These are phyloP conservation scores for Cladosporium sp. DNA, from an alignment of 2,329 filamentous ascomycete genomes.

Conservation along the genomic window DNA sequence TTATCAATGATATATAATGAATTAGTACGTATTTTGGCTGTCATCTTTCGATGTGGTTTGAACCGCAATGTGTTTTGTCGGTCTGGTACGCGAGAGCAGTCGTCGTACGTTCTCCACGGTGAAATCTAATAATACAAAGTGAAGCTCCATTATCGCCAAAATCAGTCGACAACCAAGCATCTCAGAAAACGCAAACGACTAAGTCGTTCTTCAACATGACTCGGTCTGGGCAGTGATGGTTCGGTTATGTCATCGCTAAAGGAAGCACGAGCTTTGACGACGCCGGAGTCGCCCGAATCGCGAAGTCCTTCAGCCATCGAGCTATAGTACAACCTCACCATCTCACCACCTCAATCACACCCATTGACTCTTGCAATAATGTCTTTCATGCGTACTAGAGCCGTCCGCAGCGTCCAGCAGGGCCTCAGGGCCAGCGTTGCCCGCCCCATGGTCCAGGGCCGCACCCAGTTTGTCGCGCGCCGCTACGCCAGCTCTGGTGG, in stretches of 20 bases:
- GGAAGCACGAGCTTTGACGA: no score
- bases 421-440: slow-evolving; percentile 25
- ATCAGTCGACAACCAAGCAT: no score
- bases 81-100: no score
- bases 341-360: slow-evolving; percentile 10
- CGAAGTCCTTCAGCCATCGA: background rate
- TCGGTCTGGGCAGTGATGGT: background rate
- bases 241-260: background rate
- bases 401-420: slow-evolving; percentile 26
- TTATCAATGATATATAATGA: background rate
- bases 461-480: slow-evolving; percentile 29
- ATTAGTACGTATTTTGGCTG: no score
- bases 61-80: no score
- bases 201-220: background rate
- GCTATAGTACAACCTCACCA: background rate
- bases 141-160: background rate
- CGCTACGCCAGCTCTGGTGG: slow-evolving; percentile 31
- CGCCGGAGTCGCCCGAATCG: background rate
- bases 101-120: no score
- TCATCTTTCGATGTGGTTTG: no score
- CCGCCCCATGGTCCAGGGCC: slow-evolving; percentile 24
- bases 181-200: background rate
- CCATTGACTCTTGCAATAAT: slow-evolving; percentile 25
- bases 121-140: background rate
- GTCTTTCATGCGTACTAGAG: slow-evolving; percentile 28